phyloP scores from a whole-genome alignment of 2,329 filamentous ascomycete genomes.

The Ceratocystis variospora region DNA sequence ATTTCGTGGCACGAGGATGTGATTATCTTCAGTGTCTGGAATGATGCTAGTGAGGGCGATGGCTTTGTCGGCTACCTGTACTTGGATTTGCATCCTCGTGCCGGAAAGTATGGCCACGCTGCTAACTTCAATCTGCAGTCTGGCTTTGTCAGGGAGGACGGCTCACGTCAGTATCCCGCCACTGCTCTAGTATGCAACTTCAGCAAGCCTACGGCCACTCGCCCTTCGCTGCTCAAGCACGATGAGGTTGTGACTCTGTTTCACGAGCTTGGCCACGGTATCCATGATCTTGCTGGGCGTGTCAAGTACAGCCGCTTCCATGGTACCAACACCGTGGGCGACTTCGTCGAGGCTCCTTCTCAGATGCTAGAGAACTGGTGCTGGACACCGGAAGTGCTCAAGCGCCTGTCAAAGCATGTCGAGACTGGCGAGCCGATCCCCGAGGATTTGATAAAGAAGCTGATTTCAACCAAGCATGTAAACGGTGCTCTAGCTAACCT shows the following conservation, averaged over 20 bases:
- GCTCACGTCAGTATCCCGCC: conserved; percentile 58
- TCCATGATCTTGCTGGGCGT: conserved; percentile 52
- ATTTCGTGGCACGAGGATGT: conserved; percentile 75
- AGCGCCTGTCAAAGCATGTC: conserved; percentile 59
- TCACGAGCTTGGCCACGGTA: conserved; percentile 61
- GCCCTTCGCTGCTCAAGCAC: conserved; percentile 68
- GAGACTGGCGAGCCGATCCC: conserved; percentile 56
- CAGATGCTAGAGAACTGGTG: conserved; percentile 70
- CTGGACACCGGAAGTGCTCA: conserved; percentile 52
- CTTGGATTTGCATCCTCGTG: conserved; percentile 64
- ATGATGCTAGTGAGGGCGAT: conserved; percentile 55
- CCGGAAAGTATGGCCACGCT: conserved; percentile 73
- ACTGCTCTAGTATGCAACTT: conserved; percentile 79
- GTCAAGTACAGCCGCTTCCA: conserved; percentile 53
- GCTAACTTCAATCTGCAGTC: conserved; percentile 75
- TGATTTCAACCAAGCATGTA: conserved; percentile 66
- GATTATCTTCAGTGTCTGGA: conserved; percentile 71
- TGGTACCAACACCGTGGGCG: conserved; percentile 50
- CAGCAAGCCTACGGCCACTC: conserved; percentile 61
- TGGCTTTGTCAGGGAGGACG: conserved; percentile 52
- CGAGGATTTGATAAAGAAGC: conserved; percentile 57
- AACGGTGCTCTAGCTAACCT: conserved; percentile 70
- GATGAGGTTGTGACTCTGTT: conserved; percentile 73
- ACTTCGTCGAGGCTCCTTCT: conserved; percentile 58
- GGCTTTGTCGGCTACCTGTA: conserved; percentile 73